phyloP scores from a whole-genome alignment of 805 yeast species.

The Lipomyces yamadae region DNA sequence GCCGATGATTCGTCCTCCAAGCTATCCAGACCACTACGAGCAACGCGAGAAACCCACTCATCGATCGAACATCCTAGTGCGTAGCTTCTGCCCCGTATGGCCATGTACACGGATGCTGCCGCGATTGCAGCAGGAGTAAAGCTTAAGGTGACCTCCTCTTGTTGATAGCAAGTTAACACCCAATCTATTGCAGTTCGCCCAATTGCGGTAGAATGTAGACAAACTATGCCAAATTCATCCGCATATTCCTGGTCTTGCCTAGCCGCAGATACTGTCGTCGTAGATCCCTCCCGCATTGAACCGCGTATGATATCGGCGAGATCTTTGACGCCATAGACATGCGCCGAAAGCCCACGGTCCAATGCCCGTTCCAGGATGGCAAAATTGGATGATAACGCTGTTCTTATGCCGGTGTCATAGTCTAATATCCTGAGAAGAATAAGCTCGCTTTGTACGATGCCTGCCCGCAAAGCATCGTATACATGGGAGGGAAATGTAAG shows the following conservation, averaged over 20 bases:
- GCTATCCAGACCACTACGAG: neutral
- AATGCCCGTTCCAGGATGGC: constrained; percentile 18
- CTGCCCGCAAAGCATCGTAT: constrained; percentile 31
- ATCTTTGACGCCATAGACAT: constrained; percentile 16
- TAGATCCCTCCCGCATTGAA: constrained; percentile 8
- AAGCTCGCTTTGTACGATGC: constrained; percentile 25
- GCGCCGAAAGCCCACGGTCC: constrained; percentile 12
- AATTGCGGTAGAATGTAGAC: constrained; percentile 13
- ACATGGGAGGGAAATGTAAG: constrained; percentile 22
- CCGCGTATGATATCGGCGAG: constrained; percentile 14
- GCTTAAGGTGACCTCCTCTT: constrained; percentile 1
- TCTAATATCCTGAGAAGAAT: constrained; percentile 25
- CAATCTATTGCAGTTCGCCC: constrained; percentile 16
- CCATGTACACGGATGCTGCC: constrained; percentile 24
- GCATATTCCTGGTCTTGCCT: constrained; percentile 16
- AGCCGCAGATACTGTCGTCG: constrained; percentile 4
- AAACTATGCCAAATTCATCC: constrained; percentile 25
- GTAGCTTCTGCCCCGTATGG: constrained; percentile 10
- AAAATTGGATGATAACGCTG: constrained; percentile 12
- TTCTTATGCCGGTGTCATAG: constrained; percentile 7
- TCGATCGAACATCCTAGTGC: neutral
- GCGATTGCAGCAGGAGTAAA: constrained; percentile 13
- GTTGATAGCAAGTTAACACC: constrained; percentile 12
- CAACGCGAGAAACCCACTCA: neutral
- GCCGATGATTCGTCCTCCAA: neutral